Base-by-base conservation (phyloP, 2,329 filamentous ascomycete genomes). In the Monosporascus sp. region DNA sequence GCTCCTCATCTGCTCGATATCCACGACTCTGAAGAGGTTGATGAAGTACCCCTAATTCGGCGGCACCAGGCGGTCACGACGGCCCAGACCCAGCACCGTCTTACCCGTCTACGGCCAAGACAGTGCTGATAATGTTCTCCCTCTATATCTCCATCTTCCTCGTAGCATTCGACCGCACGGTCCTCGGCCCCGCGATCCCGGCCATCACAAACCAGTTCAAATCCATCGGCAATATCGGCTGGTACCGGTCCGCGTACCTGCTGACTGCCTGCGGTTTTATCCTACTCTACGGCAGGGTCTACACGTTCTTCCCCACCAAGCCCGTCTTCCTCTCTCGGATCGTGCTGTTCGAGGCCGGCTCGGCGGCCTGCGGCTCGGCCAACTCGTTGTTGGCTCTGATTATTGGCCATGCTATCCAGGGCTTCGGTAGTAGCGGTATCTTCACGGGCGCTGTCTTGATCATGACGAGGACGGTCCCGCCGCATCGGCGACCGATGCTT, bases 321-420 rank as follows among this genome's bases (percentile, higher is more conserved):
- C 46, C 48, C 18, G 58, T 64, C 50, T 71, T 69, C 52, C 56
- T 71, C n/a, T 36, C 54, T 24, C 58, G 64, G 37, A 63, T 73
- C 37, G 18, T 65, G 17, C 57, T 72, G 20, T 73, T 72, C 56
- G 70, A 73, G 61, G 53, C 70, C 45, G 72, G 73, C 2, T 74
- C 70, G 5, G 67, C 69, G 24, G 56, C 75, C 41, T 75, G 72
- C 54, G 72, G 71, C 7, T 67, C 70, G 1, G 72, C 72, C 17
- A 70, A 71, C 14, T 71, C 53, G 52, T 72, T 70, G 3, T 57
- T 67, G n/a, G 68, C 67, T 15, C 70, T 75, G 49, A 74, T 76
- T 27, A 24, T 74, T 37, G 72, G 74, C 5, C 66, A 73, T 17
- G 73, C 70, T 39, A 63, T 76, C 27, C 67, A 71, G 41, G 73